Base-by-base conservation (phyloP, 1,284 basidiomycete species). In the Sanguinoderma infundibulare region DNA sequence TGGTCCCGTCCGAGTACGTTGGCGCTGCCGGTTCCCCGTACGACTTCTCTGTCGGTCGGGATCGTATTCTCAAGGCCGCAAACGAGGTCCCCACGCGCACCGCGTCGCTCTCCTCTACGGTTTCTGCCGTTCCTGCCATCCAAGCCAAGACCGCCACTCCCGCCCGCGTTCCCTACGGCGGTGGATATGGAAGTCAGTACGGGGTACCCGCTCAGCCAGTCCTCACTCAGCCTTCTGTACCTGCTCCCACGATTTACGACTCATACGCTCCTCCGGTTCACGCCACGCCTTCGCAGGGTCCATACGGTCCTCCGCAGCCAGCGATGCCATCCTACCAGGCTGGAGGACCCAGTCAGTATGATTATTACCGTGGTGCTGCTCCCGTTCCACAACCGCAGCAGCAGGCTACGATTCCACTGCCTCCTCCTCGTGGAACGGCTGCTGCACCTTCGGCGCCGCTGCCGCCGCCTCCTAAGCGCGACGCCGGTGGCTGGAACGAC, bases 401-500 rank as follows among this genome's bases (percentile, higher is more conserved):
- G 15, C 71, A 70, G 36, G 64, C 69, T 36, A 62, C 59, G 38
- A 65, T 64, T 32, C 57, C 68, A 32, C 64, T 67, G 6, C 71
- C 69, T 2, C 72, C 68, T 3, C 71, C 67, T 8, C 64, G 70
- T 24, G 61, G 65, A 39, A 57, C 59, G 22, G 69, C 67, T 24
- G 57, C 66, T 1, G 69, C 68, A 4, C 70, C 73, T 34, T 53
- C 60, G 69, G 58, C 71, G 66, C 71, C 62, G 64, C 69, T 63
- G 68, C 51, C 71, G 68, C 62, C 65, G 64, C 70, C 70, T 32
- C 68, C 81, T 26, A 89, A 87, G 67, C 83, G 86, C 36, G 91
- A 91, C 62, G 87, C 89, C 46, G 85, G 87, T 10, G 94, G 94
- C 0, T 98, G 96, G 96, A 98, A 98, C 72, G 96, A 98, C 70